Evolutionary conservation across 768 basidiomycete genomes (phyloP), one percentile per base, ranked within the genome.

Genomic region (Tubosaeta brunneosetosa): DNA sequence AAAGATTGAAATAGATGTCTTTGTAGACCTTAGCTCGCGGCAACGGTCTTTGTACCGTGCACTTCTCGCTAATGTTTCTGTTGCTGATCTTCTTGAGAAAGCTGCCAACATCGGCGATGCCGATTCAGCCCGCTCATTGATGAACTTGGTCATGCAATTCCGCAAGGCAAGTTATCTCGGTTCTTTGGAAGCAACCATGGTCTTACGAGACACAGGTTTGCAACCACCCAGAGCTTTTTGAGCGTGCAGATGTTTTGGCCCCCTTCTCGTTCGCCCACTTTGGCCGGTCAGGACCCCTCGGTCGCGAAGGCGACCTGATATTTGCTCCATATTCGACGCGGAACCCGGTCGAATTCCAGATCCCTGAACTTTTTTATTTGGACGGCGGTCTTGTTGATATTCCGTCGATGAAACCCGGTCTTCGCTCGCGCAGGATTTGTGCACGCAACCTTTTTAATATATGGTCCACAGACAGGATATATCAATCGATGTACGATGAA

Each of bases 81-180:
- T 99, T 48, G 83, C 91, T 14, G 97, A 98, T 66, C 82, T 99
- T 33, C 76, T 99, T 45, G 88, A 88, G 61, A 94, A 97, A 68
- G 94, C 97, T 10, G 85, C 91, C 4, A 90, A 90, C 58, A 83
- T 92, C 54, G 89, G 92, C 14, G 92, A 95, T 61, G 89, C 84
- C 6, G 91, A 94, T 59, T 91, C 91, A 29, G 92, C 94, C 47
- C 85, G 92, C 49, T 91, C 93, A 7, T 74, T 99, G 55, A 98
- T 98, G 95, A 99, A 98, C 70, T 80, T 99, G 55, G 97, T 99
- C 56, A 99, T 99, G 97, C 97, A 99, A 68, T 98, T 98, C 78
- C 86, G 97, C 60, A 99, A 99, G 78, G 92, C 90, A 50, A 26
- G 71, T 52, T 22, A 36, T 45, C 40, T 38, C 12, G 31, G 44